phyloP scores from a whole-genome alignment of 1,284 basidiomycete species.

The Cryptococcus depauperatus region DNA sequence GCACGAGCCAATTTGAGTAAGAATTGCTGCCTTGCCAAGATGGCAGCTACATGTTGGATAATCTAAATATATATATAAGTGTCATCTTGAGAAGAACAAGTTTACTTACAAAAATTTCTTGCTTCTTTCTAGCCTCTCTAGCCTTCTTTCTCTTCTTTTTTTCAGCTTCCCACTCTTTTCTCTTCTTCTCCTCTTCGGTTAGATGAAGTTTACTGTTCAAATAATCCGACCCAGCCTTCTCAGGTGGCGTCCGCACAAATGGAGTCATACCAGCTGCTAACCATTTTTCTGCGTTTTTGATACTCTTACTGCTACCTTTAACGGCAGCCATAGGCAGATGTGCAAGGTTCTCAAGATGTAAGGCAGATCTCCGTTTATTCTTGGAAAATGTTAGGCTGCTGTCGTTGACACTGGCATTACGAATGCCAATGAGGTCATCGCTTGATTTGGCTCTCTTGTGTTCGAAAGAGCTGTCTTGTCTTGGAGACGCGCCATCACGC shows the following conservation, averaged over 20 bases:
- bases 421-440: slow-evolving; percentile 28
- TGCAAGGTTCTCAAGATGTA: slow-evolving; percentile 26
- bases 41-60: slow-evolving; percentile 79
- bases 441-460: slow-evolving; percentile 22
- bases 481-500: slow-evolving; percentile 19
- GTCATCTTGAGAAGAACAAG: not conserved
- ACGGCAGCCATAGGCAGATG: slow-evolving; percentile 18
- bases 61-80: slow-evolving; percentile 51
- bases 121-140: slow-evolving; percentile 60
- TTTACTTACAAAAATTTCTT: slow-evolving; percentile 62
- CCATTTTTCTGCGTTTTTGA: slow-evolving; percentile 37
- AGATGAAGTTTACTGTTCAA: slow-evolving; percentile 34
- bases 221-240: slow-evolving; percentile 37
- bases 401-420: slow-evolving; percentile 7
- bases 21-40: slow-evolving; percentile 81
- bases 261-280: slow-evolving; percentile 32
- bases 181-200: slow-evolving; percentile 45
- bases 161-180: slow-evolving; percentile 51
- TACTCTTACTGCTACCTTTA: slow-evolving; percentile 24
- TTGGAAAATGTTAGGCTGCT: slow-evolving; percentile 3
- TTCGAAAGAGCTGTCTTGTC: slow-evolving; percentile 6
- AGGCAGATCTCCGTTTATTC: slow-evolving; percentile 18
- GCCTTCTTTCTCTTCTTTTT: slow-evolving; percentile 46
- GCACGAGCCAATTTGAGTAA: slow-evolving; percentile 78
- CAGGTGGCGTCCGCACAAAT: slow-evolving; percentile 25